These are phyloP conservation scores for Lactarius tabidus DNA, from an alignment of 768 basidiomycete species.

Conservation along the genomic window DNA sequence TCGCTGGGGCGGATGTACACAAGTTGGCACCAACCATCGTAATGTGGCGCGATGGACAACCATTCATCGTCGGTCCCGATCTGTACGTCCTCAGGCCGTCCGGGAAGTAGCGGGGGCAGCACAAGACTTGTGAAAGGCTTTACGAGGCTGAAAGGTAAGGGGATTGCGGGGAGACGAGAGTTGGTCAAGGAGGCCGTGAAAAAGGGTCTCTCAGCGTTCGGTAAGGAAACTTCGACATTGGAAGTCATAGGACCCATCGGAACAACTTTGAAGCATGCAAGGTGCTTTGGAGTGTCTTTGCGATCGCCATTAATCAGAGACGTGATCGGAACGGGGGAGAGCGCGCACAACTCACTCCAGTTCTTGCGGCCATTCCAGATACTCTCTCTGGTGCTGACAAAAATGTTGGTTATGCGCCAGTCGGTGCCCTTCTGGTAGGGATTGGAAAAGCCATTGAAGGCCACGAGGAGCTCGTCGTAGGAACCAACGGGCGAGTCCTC, in stretches of 20 bases:
- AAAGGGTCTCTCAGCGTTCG: constrained; percentile 13
- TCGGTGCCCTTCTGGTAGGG: constrained; percentile 3
- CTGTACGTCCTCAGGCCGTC: not conserved
- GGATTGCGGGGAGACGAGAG: constrained; percentile 14
- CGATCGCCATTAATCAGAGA: not conserved
- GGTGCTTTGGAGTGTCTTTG: constrained; percentile 19
- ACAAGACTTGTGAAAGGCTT: constrained; percentile 2
- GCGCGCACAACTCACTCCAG: constrained; percentile 14
- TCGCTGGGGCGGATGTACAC: constrained; percentile 16
- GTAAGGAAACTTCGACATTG: constrained; percentile 4
- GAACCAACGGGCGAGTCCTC: constrained; percentile 20
- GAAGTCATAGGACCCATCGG: not conserved
- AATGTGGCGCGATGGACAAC: constrained; percentile 5
- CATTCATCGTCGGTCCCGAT: constrained; percentile 10
- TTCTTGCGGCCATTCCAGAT: constrained; percentile 19
- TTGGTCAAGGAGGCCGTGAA: constrained; percentile 18
- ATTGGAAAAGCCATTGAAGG: not conserved
- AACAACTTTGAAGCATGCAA: constrained; percentile 17
- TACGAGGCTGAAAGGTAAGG: constrained; percentile 5
- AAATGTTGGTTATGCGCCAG: constrained; percentile 19
- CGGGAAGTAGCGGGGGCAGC: constrained; percentile 9
- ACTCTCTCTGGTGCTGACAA: constrained; percentile 12
- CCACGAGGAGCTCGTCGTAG: constrained; percentile 22
- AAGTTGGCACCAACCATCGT: constrained; percentile 9
- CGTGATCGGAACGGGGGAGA: not conserved